Evolutionary conservation across 2,329 filamentous ascomycete genomes (phyloP), one percentile per base, ranked within the genome.

Genomic region (Phaeoacremonium minimum): DNA sequence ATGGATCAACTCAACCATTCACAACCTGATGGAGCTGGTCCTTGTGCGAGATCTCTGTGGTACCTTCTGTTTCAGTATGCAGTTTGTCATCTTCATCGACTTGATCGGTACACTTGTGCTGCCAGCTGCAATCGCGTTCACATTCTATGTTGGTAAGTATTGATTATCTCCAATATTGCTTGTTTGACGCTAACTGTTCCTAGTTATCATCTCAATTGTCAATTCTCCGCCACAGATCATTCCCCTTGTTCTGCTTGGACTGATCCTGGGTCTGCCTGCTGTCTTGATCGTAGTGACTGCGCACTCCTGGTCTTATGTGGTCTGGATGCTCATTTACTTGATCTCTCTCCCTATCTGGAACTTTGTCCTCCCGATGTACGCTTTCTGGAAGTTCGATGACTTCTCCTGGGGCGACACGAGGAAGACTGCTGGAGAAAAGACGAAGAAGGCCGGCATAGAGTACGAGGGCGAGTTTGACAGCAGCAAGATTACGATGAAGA

Each of bases 31-130:
- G 87, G 93, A 98, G 63, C 78, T 98, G 41, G 82, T 97, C 35
- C 77, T 98, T 20, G 94, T 98, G 30, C 81, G 90, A 46, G 93
- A 98, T 68, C 77, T 98, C 13, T 98, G 93, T 57, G 93, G 93
- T 47, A 98, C 93, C 4, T 98, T 98, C 70, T 98, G 94, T 72
- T 98, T 98, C 73, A 95, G 88, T 63, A 98, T 98, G 93, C 93
- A 98, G 65, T 98, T 98, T 58, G 84, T 98, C 46, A 85, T 98
- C 45, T 95, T 90, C 58, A 86, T 98, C 55, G 93, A 98, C 65
- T 73, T 98, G 37, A 77, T 97, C 37, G 93, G 93, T 51, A 98
- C 94, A 2, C 72, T 98, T 36, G 93, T 98, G 9, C 74, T 98
- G 15, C 93, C 93, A 3, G 94, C 93, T 32, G 94, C 94, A 48